Evolutionary conservation across 2,329 filamentous ascomycete species (phyloP).

Genomic region (Thielaviopsis populi): DNA sequence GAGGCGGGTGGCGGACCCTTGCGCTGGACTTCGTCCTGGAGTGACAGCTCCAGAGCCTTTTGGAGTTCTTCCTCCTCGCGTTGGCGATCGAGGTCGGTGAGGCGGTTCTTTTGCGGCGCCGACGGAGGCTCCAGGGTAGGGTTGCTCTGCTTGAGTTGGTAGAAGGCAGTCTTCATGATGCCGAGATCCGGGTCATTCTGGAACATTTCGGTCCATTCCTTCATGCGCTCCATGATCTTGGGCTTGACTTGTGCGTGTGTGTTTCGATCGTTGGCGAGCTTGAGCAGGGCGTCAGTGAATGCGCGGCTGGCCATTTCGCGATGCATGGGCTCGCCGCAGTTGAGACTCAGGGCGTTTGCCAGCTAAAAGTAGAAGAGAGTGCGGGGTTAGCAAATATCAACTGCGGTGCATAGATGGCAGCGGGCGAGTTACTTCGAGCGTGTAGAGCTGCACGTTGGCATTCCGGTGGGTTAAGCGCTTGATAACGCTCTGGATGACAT

Average conservation of each 20-base stretch:
- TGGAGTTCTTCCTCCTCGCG: constrained; percentile 97
- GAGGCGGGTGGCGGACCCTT: constrained; percentile 30
- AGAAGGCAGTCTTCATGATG: constrained; percentile 93
- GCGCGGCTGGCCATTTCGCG: constrained; percentile 79
- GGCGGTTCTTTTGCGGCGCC: constrained; percentile 81
- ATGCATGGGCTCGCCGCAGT: constrained; percentile 76
- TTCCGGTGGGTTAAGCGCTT: constrained; percentile 85
- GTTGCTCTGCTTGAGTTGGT: constrained; percentile 68
- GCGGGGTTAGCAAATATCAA: neutral
- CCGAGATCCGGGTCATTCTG: constrained; percentile 75
- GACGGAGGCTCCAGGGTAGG: constrained; percentile 82
- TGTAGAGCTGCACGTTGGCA: constrained; percentile 91
- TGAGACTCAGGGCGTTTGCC: constrained; percentile 80
- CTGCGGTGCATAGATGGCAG: neutral
- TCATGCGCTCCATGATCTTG: constrained; percentile 94
- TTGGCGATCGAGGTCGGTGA: constrained; percentile 76
- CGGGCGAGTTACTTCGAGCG: constrained; percentile 51
- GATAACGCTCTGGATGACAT: constrained; percentile 79
- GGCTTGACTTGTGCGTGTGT: constrained; percentile 93
- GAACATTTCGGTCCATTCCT: constrained; percentile 94
- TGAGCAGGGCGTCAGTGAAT: constrained; percentile 84
- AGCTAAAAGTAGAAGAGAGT: constrained; percentile 36
- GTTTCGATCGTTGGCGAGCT: constrained; percentile 85
- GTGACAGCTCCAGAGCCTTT: constrained; percentile 82
- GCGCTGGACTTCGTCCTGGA: constrained; percentile 69